These are phyloP conservation scores for Blastocystis sp. DNA, from an alignment of 352 stramenopile genomes.

Conservation along the genomic window DNA sequence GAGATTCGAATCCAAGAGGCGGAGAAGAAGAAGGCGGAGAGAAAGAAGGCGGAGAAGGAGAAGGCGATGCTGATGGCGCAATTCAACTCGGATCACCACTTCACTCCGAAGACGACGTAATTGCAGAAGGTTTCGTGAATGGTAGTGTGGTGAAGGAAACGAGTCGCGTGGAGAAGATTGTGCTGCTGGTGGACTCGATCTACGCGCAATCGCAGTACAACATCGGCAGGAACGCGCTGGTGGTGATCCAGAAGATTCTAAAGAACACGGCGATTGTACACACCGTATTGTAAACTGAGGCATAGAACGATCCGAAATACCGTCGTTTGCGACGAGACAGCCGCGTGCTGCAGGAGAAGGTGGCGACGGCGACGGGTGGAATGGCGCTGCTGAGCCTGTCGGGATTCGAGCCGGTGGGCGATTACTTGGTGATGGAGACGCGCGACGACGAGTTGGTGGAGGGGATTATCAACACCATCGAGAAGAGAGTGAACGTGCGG, in stretches of 20 bases:
- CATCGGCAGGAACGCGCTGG: slow-evolving; percentile 16
- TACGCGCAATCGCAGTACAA: slow-evolving; percentile 16
- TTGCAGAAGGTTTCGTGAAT: not conserved
- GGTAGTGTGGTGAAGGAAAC: not conserved
- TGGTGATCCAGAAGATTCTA: slow-evolving; percentile 35
- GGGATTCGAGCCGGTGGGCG: slow-evolving; percentile 6
- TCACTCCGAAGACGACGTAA: not conserved
- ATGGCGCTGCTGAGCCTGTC: slow-evolving; percentile 9
- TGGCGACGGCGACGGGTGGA: not conserved
- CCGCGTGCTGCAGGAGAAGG: not conserved
- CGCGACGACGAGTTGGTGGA: slow-evolving; percentile 16
- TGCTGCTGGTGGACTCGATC: slow-evolving; percentile 16
- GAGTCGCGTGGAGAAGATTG: not conserved
- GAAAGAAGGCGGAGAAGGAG: not conserved
- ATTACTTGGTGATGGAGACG: slow-evolving; percentile 17
- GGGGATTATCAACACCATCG: slow-evolving; percentile 27
- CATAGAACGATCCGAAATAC: slow-evolving; percentile 27
- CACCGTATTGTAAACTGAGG: not conserved
- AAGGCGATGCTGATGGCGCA: not conserved
- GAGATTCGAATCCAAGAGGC: not conserved
- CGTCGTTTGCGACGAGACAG: not conserved
- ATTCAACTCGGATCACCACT: slow-evolving; percentile 4
- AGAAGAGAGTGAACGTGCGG: not conserved
- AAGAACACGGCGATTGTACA: slow-evolving; percentile 1
- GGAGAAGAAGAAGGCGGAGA: not conserved